A percentile compares a stretch with the other conserved stretches of the same genome.
Conservation (phyloP, 371 early-diverging fungal genomes). For the Mucor ambiguus region DNA sequence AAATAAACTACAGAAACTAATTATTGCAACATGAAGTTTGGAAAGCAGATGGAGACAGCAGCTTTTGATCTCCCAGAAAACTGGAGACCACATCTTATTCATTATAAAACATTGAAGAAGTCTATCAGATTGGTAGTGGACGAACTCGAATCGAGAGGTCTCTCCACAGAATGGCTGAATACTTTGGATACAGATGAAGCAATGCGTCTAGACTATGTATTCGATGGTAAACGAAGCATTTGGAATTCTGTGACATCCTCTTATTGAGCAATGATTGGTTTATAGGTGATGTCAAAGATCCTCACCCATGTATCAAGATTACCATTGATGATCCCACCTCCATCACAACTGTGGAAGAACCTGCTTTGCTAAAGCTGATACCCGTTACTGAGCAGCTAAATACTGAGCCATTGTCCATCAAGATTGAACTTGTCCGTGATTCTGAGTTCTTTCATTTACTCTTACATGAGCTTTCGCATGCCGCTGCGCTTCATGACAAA, state of each 20-base stretch:
- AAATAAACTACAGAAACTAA: constrained; percentile 6
- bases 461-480: constrained; percentile 50
- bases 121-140: constrained; percentile 67
- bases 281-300: constrained; percentile 35
- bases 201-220: constrained; percentile 44
- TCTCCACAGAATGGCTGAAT: constrained; percentile 36
- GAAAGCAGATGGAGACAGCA: constrained; percentile 63
- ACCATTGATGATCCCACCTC: constrained; percentile 32
- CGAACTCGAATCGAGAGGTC: constrained; percentile 60
- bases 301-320: constrained; percentile 42
- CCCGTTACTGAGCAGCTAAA: constrained; percentile 15
- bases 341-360: constrained; percentile 12
- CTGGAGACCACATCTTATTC: constrained; percentile 72
- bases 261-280: neutral
- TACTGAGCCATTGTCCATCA: constrained; percentile 31
- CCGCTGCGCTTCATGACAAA: constrained; percentile 43
- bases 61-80: constrained; percentile 64
- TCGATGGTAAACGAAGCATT: constrained; percentile 39
- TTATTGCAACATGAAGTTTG: constrained; percentile 56
- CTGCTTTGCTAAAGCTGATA: constrained; percentile 20
- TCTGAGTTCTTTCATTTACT: constrained; percentile 61
- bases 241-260: neutral
- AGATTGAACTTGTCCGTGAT: constrained; percentile 56
- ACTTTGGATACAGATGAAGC: constrained; percentile 27
- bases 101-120: constrained; percentile 72